Evolutionary conservation across 2,329 filamentous ascomycete genomes (phyloP), one percentile per base, ranked within the genome.

Genomic region (Fusarium tricinctum): DNA sequence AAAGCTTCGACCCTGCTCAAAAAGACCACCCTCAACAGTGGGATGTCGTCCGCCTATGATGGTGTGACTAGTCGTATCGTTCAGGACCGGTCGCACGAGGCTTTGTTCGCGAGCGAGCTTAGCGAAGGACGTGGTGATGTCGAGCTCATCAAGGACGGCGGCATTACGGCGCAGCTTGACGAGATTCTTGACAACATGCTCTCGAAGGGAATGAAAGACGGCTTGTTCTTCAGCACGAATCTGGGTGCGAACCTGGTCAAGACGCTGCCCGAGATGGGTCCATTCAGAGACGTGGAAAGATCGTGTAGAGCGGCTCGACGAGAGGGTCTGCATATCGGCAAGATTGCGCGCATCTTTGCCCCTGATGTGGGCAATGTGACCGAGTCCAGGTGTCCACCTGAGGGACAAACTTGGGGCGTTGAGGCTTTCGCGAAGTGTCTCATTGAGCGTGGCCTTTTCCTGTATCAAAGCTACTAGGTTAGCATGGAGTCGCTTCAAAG

Each of bases 301-400:
- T 32, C 91, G 88, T 0, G 96, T 97, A 13, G 89, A 91, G 71
- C 93, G 96, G 71, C 91, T 95, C 4, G 93, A 91, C 32, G 90
- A 91, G 49, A 98, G 85, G 13, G 76, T 81, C 75, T 75, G 71
- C 22, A 80, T 68, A 44, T 77, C 65, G 26, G 68, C 46, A 13
- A 80, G 63, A 38, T 72, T 75, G 20, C 80, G 81, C 44, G 86
- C 82, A 73, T 96, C 91, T 77, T 92, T 94, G 33, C 93, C 93
- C 78, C 91, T 96, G 72, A 98, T 87, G 76, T 98, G 94, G 72
- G 92, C 94, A 74, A 97, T 92, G 77, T 99, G 93, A 10, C 96
- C 95, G 3, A 97, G 85, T 15, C 90, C 91, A 1, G 95, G 91
- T 2, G 91, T 93, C 92, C 94, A 98, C 73, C 91, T 92, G 20